phyloP scores from a whole-genome alignment of 306 rosid genomes.

The Prosopis cineraria region DNA sequence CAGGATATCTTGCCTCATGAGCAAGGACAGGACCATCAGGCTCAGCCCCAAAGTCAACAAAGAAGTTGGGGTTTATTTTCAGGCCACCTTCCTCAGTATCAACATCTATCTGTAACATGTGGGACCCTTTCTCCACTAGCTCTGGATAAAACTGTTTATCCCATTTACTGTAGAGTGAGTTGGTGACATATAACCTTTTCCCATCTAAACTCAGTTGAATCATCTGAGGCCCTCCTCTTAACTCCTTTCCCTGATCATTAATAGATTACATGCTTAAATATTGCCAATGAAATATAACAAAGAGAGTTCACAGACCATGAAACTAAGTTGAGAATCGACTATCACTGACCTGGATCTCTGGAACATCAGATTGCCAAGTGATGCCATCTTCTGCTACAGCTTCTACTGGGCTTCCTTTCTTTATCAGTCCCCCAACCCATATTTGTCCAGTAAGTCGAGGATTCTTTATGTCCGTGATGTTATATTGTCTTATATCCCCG shows the following conservation, averaged over 20 bases:
- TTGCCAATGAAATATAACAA: neutral
- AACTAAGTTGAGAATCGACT: neutral
- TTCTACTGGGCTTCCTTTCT: constrained; percentile 71
- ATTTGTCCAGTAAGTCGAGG: constrained; percentile 80
- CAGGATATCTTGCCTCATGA: constrained; percentile 96
- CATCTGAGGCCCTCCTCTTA: constrained; percentile 97
- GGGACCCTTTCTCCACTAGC: constrained; percentile 73
- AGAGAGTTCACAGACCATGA: too few relatives aligned
- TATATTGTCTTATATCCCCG: constrained; percentile 89
- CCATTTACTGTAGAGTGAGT: constrained; percentile 89
- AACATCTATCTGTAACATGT: constrained; percentile 86
- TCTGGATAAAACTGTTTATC: constrained; percentile 85
- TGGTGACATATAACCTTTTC: constrained; percentile 82
- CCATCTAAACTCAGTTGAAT: constrained; percentile 91
- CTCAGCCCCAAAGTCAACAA: constrained; percentile 89
- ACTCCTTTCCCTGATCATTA: constrained; percentile 60
- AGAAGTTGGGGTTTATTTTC: constrained; percentile 69
- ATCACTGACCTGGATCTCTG: constrained; percentile 74
- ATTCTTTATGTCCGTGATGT: constrained; percentile 72
- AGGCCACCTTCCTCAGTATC: constrained; percentile 79
- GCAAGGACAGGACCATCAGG: constrained; percentile 95
- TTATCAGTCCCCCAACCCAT: constrained; percentile 86
- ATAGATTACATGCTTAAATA: neutral
- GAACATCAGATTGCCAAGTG: constrained; percentile 75
- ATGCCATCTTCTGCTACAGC: constrained; percentile 71